phyloP scores from a whole-genome alignment of 192 early-diverging fungal species.

The Backusella circina region DNA sequence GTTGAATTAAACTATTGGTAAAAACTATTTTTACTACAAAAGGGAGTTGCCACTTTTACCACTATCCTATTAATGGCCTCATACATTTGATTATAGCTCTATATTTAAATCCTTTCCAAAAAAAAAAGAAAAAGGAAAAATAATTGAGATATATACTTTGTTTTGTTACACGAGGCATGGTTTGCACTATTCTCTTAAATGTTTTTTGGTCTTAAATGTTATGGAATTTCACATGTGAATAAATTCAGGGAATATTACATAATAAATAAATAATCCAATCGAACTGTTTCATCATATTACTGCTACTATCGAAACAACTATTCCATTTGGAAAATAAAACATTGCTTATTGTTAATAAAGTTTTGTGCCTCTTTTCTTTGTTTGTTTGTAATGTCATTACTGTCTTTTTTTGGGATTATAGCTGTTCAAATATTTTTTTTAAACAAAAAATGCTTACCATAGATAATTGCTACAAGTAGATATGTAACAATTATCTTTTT shows the following conservation, averaged over 20 bases:
- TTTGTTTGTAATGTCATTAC: not conserved
- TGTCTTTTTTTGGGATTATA: not conserved
- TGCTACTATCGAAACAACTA: not conserved
- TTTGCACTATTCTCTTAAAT: not conserved
- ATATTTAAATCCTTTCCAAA: not conserved
- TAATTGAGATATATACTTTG: not conserved
- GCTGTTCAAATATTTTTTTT: not conserved
- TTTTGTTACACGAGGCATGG: not conserved
- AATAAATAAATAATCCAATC: not conserved
- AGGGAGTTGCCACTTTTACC: not conserved
- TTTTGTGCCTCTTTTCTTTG: not conserved
- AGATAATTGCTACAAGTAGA: too few relatives aligned
- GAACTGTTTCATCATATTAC: not conserved
- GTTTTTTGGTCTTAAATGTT: constrained; percentile 7
- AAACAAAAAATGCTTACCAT: too few relatives aligned
- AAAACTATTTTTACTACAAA: not conserved
- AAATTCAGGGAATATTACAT: not conserved
- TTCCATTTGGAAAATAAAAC: not conserved
- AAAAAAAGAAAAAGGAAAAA: constrained; percentile 1
- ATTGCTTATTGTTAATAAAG: not conserved
- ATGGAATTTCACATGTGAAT: not conserved
- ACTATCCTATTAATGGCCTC: not conserved
- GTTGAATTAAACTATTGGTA: not conserved
- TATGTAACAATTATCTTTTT: not conserved
- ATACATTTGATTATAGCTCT: not conserved